Conservation (phyloP, 2,329 filamentous ascomycete genomes). For the Penicillium glabrum region DNA sequence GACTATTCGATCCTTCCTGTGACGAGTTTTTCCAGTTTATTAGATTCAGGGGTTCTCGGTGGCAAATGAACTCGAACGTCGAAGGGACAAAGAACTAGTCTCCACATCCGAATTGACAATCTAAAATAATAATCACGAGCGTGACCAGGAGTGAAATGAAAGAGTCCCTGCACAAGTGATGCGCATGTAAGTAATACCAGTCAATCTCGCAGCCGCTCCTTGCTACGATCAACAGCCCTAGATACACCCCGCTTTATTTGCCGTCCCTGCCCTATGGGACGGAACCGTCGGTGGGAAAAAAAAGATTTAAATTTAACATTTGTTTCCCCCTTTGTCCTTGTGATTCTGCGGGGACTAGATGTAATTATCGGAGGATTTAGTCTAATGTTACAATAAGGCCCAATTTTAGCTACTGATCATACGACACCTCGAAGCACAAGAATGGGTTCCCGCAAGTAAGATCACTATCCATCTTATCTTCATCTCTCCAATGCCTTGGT, state of each 20-base stretch:
- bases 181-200: constrained; percentile 22
- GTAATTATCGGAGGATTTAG: neutral
- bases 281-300: neutral
- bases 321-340: constrained; percentile 2
- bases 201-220: constrained; percentile 26
- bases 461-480: neutral
- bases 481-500: neutral
- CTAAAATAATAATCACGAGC: neutral
- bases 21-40: neutral
- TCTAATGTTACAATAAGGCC: neutral
- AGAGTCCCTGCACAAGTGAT: constrained; percentile 7
- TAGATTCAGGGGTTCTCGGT: constrained; percentile 1
- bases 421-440: no score
- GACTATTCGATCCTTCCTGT: neutral
- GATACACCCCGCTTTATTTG: constrained; percentile 20
- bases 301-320: neutral
- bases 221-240: constrained; percentile 26
- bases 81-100: neutral
- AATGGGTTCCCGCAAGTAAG: neutral
- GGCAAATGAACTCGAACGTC: neutral
- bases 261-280: constrained; percentile 8
- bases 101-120: constrained; percentile 1
- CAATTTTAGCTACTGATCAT: no score
- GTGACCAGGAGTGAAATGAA: neutral
- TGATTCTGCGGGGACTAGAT: constrained; percentile 16